Base-by-base conservation (phyloP, 495 filamentous ascomycete genomes). In the Daldinia bambusicola region DNA sequence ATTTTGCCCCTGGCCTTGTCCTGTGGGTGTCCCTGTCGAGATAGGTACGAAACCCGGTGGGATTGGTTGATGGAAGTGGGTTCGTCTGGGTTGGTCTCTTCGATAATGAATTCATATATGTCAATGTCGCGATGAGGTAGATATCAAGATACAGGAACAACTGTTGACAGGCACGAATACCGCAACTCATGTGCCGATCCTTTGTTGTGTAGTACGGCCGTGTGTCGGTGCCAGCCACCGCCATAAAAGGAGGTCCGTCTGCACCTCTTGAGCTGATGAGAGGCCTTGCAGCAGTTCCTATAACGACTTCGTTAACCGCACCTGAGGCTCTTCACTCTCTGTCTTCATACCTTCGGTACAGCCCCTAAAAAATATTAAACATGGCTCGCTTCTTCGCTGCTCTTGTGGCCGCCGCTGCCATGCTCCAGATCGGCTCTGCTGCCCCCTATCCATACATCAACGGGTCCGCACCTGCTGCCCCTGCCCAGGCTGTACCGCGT, bases 381-480 rank as follows among this genome's bases (percentile, higher is more conserved):
- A 76, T 77, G 75, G 75, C 75, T 65, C 70, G 65, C 12, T 73
- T 77, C 72, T 69, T 77, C 67, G 61, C 72, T 71, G 70, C 67
- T 67, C 55, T 77, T 20, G 52, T 77, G 72, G 75, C 75, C 60
- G 72, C 61, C 40, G 69, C 55, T 48, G 69, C 75, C 67, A 70
- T 73, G 67, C 32, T 75, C 58, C 69, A 72, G 22, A 69, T 73
- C 48, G 72, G 72, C 66, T 69, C 61, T 52, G 75, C 72, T 55
- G 75, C 63, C 61, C 75, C 75, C 55, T 75, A 56, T 58, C 45
- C 75, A 22, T 63, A 38, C 55, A 31, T 64, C 63, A 75, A 75
- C 67, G 66, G 55, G 31, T 70, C 74, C 2, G 55, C 52, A 18
- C 53, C 55, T 36, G 50, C 56, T 53, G 40, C 67, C 18, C 32